phyloP scores from a whole-genome alignment of 2,329 filamentous ascomycete species.

The Pseudogymnoascus destructans region DNA sequence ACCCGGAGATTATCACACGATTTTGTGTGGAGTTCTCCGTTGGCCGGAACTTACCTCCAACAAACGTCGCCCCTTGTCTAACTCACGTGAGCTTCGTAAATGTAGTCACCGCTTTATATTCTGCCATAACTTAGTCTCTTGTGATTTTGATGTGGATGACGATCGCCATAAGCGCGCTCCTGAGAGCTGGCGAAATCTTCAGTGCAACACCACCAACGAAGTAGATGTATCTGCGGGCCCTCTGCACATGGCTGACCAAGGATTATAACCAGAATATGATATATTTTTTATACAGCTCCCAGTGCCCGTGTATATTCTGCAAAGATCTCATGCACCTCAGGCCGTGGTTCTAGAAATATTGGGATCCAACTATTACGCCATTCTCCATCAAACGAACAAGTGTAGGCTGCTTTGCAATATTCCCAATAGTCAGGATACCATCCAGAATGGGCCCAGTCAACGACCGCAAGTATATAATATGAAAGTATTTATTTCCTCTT shows the following conservation, averaged over 20 bases:
- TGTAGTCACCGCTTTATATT: too few species aligned
- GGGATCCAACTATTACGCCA: background rate
- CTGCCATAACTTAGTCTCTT: too few species aligned
- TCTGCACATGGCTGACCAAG: background rate
- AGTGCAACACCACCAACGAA: too few species aligned
- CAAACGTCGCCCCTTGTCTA: too few species aligned
- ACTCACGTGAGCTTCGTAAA: too few species aligned
- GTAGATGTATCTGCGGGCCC: background rate
- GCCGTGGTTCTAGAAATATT: background rate
- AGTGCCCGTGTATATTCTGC: background rate
- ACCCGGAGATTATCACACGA: too few species aligned
- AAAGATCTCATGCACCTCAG: background rate
- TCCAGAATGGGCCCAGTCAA: constrained; percentile 26
- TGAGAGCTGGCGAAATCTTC: too few species aligned
- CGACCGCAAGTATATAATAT: constrained; percentile 16
- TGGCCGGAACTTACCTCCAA: too few species aligned
- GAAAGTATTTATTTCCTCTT: background rate
- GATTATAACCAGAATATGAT: background rate
- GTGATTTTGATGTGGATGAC: too few species aligned
- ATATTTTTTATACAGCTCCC: background rate
- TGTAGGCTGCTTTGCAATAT: constrained; percentile 26
- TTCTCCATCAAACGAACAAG: constrained; percentile 13
- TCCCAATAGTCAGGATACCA: too few species aligned
- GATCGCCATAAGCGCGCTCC: too few species aligned
- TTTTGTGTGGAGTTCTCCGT: too few species aligned